Percentiles rank a stretch among this genome's conserved stretches.
Conservation (phyloP, 371 early-diverging fungal genomes). For the Umbelopsis sp. region DNA sequence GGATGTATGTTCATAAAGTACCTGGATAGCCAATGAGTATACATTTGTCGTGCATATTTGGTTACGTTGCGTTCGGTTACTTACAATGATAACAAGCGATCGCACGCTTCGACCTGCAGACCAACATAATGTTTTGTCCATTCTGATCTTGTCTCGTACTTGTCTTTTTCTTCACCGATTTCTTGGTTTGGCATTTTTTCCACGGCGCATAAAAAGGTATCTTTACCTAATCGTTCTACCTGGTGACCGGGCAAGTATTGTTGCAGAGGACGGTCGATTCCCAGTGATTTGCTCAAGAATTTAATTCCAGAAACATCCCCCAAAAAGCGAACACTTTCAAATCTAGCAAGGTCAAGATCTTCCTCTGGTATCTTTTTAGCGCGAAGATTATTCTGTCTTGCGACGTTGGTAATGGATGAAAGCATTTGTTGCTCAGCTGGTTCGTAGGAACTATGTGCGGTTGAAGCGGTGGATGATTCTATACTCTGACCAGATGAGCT, state of each 20-base stretch:
- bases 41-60: background rate
- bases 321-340: conserved; percentile 43
- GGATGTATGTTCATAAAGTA: conserved; percentile 54
- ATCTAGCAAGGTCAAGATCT: conserved; percentile 27
- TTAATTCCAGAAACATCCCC: conserved; percentile 49
- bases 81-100: conserved; percentile 47
- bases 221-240: conserved; percentile 45
- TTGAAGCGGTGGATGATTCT: conserved; percentile 26
- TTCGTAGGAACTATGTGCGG: conserved; percentile 4
- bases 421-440: background rate
- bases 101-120: conserved; percentile 42
- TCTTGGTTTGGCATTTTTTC: conserved; percentile 18
- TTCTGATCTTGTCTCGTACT: conserved; percentile 29
- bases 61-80: background rate
- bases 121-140: conserved; percentile 46
- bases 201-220: conserved; percentile 40
- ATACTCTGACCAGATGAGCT: conserved; percentile 1
- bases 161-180: conserved; percentile 20
- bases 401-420: background rate
- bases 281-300: conserved; percentile 46
- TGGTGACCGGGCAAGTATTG: conserved; percentile 40
- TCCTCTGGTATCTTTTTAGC: conserved; percentile 20
- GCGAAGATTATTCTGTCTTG: conserved; percentile 21
- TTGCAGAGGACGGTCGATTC: conserved; percentile 28
- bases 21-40: conserved; percentile 20